Evolutionary conservation across 352 stramenopile species (phyloP).

Genomic region (Peronospora belbahrii): DNA sequence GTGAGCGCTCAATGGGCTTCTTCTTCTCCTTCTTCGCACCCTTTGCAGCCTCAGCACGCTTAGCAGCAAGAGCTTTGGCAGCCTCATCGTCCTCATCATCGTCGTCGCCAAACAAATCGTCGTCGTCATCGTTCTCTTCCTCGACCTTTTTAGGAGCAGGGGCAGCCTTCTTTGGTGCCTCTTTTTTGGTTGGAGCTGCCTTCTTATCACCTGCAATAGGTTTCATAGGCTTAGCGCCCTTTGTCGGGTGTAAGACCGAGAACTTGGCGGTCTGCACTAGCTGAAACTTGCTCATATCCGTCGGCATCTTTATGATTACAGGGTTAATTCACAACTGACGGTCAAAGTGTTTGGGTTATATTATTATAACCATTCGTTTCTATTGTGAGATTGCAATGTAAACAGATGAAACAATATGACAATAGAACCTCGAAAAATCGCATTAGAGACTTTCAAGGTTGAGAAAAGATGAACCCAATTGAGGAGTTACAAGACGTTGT

Average conservation of each 20-base stretch:
- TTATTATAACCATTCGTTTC: conserved; percentile 12
- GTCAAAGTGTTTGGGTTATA: neutral
- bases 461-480: neutral
- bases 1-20: conserved; percentile 52
- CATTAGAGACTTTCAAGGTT: too few relatives aligned
- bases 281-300: conserved; percentile 50
- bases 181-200: conserved; percentile 21
- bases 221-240: conserved; percentile 61
- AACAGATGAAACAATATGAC: neutral
- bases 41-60: conserved; percentile 46
- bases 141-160: conserved; percentile 30
- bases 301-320: conserved; percentile 22
- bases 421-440: neutral
- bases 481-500: conserved; percentile 39
- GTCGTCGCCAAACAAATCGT: conserved; percentile 51
- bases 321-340: conserved; percentile 18
- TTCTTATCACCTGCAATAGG: conserved; percentile 30
- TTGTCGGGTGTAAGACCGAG: conserved; percentile 49
- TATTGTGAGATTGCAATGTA: conserved; percentile 2
- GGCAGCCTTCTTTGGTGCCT: conserved; percentile 24
- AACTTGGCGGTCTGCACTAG: conserved; percentile 62
- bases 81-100: conserved; percentile 56
- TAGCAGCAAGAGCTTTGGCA: conserved; percentile 40
- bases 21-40: conserved; percentile 60
- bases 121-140: conserved; percentile 31